These are phyloP conservation scores for Phytophthora vignae DNA, from an alignment of 352 stramenopile genomes.

Conservation along the genomic window DNA sequence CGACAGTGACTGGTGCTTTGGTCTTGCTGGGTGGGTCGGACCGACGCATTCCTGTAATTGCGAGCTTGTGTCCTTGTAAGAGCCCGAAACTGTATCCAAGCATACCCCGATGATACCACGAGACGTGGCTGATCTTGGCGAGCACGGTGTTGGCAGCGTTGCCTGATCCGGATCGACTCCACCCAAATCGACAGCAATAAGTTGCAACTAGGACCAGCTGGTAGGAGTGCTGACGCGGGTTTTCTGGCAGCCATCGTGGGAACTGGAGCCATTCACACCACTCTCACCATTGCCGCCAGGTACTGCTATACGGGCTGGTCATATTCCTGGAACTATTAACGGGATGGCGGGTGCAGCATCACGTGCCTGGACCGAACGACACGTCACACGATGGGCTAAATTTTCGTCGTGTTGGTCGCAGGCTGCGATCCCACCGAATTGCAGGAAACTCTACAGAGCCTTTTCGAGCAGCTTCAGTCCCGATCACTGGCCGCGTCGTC, in stretches of 20 bases:
- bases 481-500: slow-evolving; percentile 25
- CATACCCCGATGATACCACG: background rate
- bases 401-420: too few relatives aligned
- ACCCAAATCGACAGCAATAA: slow-evolving; percentile 3
- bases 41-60: background rate
- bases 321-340: too few relatives aligned
- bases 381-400: background rate
- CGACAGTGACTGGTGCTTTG: background rate
- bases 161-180: background rate
- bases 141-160: slow-evolving; percentile 9
- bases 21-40: background rate
- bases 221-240: slow-evolving; percentile 2
- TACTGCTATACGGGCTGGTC: too few relatives aligned
- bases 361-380: background rate
- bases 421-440: too few relatives aligned
- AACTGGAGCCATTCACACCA: slow-evolving; percentile 2
- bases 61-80: background rate
- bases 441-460: background rate
- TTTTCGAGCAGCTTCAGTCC: slow-evolving; percentile 1
- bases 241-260: background rate
- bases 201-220: background rate
- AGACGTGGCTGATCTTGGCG: background rate
- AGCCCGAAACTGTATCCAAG: background rate
- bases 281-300: background rate
- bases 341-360: background rate